A percentile compares a stretch with the other conserved stretches of the same genome.
Conservation (phyloP, 2,329 filamentous ascomycete genomes). For the Alternaria brassicicola region DNA sequence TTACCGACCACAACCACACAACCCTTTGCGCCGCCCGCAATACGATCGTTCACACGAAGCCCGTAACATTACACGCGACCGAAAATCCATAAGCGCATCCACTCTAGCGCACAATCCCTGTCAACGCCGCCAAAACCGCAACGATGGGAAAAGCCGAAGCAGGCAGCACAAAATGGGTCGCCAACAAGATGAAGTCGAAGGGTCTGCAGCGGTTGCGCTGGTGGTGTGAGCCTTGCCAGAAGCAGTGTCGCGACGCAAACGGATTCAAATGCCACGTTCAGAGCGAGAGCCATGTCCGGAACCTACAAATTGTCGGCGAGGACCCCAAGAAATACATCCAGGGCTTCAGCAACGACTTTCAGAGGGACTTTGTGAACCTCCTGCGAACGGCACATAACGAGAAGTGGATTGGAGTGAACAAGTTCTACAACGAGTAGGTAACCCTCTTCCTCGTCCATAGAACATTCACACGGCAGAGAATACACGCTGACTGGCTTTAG, state of each 20-base stretch:
- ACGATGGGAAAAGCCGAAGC: slow-evolving; percentile 89
- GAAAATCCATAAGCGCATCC: background rate
- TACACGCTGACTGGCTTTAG: background rate
- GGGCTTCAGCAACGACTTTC: slow-evolving; percentile 81
- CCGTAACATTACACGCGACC: background rate
- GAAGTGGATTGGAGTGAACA: slow-evolving; percentile 86
- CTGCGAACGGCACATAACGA: slow-evolving; percentile 86
- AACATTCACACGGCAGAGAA: background rate
- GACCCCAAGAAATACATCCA: slow-evolving; percentile 84
- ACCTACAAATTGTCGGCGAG: slow-evolving; percentile 80
- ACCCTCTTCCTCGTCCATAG: background rate
- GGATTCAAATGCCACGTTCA: slow-evolving; percentile 73
- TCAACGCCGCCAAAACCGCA: slow-evolving; percentile 10
- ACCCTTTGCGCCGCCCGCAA: background rate
- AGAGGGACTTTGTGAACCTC: slow-evolving; percentile 76
- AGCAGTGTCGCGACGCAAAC: slow-evolving; percentile 82
- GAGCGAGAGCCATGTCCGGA: slow-evolving; percentile 80
- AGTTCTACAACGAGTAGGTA: slow-evolving; percentile 84
- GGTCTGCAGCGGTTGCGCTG: slow-evolving; percentile 74
- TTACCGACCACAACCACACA: background rate
- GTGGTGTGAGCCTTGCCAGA: slow-evolving; percentile 84
- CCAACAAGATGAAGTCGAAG: slow-evolving; percentile 83
- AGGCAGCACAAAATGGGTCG: slow-evolving; percentile 86
- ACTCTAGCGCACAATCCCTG: background rate
- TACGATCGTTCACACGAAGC: background rate